These are phyloP conservation scores for Sungouiozyma ichnusensis DNA, from an alignment of 805 yeast species.

Conservation along the genomic window DNA sequence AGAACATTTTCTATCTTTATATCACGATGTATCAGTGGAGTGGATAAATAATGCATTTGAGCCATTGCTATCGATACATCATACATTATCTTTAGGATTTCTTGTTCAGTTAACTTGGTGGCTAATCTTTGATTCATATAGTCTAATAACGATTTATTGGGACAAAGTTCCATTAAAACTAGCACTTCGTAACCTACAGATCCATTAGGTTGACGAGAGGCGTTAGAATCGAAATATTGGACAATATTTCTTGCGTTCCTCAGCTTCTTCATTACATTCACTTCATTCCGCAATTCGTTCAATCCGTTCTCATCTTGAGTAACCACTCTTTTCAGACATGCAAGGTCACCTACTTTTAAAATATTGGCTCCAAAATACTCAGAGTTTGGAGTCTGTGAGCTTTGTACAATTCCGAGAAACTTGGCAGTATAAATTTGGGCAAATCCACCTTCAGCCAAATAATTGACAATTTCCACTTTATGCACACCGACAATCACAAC, in stretches of 20 bases:
- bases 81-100: slow-evolving; percentile 72
- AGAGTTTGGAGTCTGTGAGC: slow-evolving; percentile 15
- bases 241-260: slow-evolving; percentile 50
- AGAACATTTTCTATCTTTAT: slow-evolving; percentile 91
- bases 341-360: slow-evolving; percentile 38
- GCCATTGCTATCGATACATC: slow-evolving; percentile 76
- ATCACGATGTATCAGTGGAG: slow-evolving; percentile 82
- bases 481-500: slow-evolving; percentile 53
- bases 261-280: slow-evolving; percentile 67
- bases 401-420: slow-evolving; percentile 30
- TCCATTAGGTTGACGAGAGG: slow-evolving; percentile 39
- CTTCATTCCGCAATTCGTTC: slow-evolving; percentile 58
- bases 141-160: slow-evolving; percentile 80
- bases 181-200: slow-evolving; percentile 71
- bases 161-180: slow-evolving; percentile 88
- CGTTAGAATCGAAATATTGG: slow-evolving; percentile 66
- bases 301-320: slow-evolving; percentile 65
- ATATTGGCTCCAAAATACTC: neutral
- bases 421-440: slow-evolving; percentile 67
- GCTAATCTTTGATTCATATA: slow-evolving; percentile 82
- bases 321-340: slow-evolving; percentile 64
- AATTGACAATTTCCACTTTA: slow-evolving; percentile 41
- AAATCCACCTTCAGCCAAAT: slow-evolving; percentile 67
- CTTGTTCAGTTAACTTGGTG: slow-evolving; percentile 66
- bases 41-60: slow-evolving; percentile 67